A percentile compares a stretch with the other conserved stretches of the same genome.
Conservation (phyloP, 1,284 basidiomycete genomes). For the Ganoderma resinaceum region DNA sequence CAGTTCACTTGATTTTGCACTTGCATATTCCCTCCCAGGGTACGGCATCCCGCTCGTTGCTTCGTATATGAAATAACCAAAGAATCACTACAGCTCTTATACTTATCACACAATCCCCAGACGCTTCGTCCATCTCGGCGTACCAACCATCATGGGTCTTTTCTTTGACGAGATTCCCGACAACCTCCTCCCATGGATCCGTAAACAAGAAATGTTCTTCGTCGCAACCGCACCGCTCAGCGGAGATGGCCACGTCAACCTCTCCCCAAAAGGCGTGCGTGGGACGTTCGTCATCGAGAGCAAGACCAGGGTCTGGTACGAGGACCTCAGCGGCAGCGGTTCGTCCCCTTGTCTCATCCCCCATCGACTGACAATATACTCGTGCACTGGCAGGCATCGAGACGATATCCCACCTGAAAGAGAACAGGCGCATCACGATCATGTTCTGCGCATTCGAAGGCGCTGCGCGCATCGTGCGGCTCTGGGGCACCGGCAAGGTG, state of each 20-base stretch:
- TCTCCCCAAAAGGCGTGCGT: slow-evolving; percentile 60
- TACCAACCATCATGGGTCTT: slow-evolving; percentile 47
- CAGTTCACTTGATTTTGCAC: neutral
- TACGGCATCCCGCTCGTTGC: neutral
- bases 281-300: slow-evolving; percentile 57
- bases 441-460: slow-evolving; percentile 63
- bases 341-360: slow-evolving; percentile 25
- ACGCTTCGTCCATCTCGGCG: neutral
- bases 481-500: slow-evolving; percentile 57
- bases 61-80: neutral
- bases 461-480: slow-evolving; percentile 54
- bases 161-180: slow-evolving; percentile 56
- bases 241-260: slow-evolving; percentile 58
- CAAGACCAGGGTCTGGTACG: slow-evolving; percentile 59
- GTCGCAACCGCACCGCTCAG: slow-evolving; percentile 62
- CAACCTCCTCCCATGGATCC: slow-evolving; percentile 54
- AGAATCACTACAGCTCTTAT: neutral
- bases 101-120: neutral
- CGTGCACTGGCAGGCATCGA: slow-evolving; percentile 52
- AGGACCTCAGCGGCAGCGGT: slow-evolving; percentile 64
- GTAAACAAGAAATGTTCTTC: slow-evolving; percentile 60
- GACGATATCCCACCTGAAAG: slow-evolving; percentile 61
- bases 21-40: neutral
- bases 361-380: neutral
- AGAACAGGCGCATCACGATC: slow-evolving; percentile 63